These are phyloP conservation scores for Parmelia sp. DNA, from an alignment of 495 filamentous ascomycete genomes.

Conservation along the genomic window DNA sequence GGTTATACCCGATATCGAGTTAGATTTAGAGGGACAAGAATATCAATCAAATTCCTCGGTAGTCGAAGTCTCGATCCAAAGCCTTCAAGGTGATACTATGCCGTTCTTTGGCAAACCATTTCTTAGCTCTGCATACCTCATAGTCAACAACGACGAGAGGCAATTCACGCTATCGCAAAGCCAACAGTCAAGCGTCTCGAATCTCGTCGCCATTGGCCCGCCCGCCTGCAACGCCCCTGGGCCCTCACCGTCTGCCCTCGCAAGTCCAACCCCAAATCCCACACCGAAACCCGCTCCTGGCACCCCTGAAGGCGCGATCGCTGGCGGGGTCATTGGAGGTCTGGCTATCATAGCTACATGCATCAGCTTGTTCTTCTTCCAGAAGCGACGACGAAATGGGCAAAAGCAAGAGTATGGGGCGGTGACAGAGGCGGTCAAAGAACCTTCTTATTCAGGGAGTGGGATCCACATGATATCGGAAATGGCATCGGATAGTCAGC, in stretches of 20 bases:
- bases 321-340: constrained; percentile 8
- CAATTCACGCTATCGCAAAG: constrained; percentile 19
- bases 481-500: constrained; percentile 15
- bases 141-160: constrained; percentile 30
- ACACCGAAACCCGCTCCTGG: neutral
- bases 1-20: constrained; percentile 30
- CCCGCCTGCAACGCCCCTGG: constrained; percentile 4
- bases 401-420: neutral
- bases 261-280: neutral
- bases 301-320: constrained; percentile 11
- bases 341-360: neutral
- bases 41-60: constrained; percentile 22
- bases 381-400: neutral
- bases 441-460: neutral
- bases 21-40: constrained; percentile 26
- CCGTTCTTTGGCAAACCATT: constrained; percentile 37
- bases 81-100: constrained; percentile 27
- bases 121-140: constrained; percentile 36
- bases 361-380: neutral
- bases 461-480: constrained; percentile 5
- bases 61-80: constrained; percentile 28
- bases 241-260: neutral
- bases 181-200: neutral
- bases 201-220: constrained; percentile 11
- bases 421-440: neutral